Percentiles rank a stretch among this genome's conserved stretches.
phyloP scores from a whole-genome alignment of 805 yeast genomes.

The Dipodascus albidus region DNA sequence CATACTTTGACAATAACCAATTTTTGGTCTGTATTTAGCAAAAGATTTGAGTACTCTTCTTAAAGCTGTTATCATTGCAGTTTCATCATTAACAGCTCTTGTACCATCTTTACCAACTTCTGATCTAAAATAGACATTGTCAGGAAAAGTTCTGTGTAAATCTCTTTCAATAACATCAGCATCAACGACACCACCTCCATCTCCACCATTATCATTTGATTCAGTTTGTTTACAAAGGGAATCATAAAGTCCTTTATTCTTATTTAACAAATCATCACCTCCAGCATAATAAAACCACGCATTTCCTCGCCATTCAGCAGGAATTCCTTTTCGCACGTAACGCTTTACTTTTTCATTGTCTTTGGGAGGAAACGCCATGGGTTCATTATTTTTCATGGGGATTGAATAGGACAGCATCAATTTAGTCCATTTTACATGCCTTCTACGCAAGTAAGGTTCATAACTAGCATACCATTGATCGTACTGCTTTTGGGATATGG shows the following conservation, averaged over 20 bases:
- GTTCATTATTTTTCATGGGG: conserved; percentile 30
- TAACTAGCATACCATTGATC: conserved; percentile 69
- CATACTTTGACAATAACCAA: conserved; percentile 93
- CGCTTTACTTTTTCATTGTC: conserved; percentile 63
- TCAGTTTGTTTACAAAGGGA: conserved; percentile 48
- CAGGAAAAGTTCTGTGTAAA: conserved; percentile 89
- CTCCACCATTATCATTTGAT: conserved; percentile 36
- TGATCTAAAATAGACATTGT: conserved; percentile 67
- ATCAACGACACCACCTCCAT: conserved; percentile 28
- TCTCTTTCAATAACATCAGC: conserved; percentile 92
- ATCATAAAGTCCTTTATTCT: conserved; percentile 66
- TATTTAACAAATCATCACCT: conserved; percentile 62
- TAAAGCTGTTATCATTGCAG: conserved; percentile 55
- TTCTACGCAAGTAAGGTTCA: conserved; percentile 45
- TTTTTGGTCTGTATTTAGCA: conserved; percentile 73
- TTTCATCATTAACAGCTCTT: conserved; percentile 32
- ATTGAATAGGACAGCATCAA: conserved; percentile 63
- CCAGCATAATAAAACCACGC: conserved; percentile 95
- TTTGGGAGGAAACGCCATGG: conserved; percentile 62
- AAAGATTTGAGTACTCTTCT: conserved; percentile 78
- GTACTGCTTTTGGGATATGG: conserved; percentile 43
- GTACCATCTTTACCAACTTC: conserved; percentile 15
- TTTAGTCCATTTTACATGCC: conserved; percentile 68
- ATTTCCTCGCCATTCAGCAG: conserved; percentile 94
- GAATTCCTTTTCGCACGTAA: conserved; percentile 82